A percentile compares a stretch with the other conserved stretches of the same genome.
Evolutionary conservation across 768 basidiomycete species (phyloP).

Genomic region (Boletus huronensis): DNA sequence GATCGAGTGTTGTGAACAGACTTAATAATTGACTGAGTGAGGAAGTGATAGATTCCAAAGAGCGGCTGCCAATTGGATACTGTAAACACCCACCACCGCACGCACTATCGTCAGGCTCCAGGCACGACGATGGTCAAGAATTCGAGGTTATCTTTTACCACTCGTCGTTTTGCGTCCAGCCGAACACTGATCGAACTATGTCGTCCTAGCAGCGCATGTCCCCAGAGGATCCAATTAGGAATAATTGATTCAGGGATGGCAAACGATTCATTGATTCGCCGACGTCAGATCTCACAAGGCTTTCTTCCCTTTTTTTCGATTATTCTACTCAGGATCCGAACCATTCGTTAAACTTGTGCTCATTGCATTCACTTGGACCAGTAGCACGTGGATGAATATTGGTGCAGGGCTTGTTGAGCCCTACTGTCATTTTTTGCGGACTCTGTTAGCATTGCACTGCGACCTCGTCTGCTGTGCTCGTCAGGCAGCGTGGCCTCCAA

Average conservation of each 20-base stretch:
- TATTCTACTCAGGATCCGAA: background rate
- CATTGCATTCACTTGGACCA: background rate
- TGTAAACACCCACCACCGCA: too few relatives aligned
- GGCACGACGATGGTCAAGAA: background rate
- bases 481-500: slow-evolving; percentile 20
- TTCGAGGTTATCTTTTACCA: background rate
- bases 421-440: background rate
- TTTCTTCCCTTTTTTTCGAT: background rate
- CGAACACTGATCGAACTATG: background rate
- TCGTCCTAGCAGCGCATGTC: background rate
- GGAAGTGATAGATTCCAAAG: too few relatives aligned
- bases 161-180: background rate
- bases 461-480: slow-evolving; percentile 1
- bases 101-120: background rate
- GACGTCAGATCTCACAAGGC: background rate
- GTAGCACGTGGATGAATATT: slow-evolving; percentile 1
- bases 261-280: background rate
- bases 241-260: slow-evolving; percentile 3
- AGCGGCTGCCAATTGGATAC: too few relatives aligned
- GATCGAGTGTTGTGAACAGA: too few relatives aligned
- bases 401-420: background rate
- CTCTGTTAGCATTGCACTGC: background rate
- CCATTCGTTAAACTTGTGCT: background rate
- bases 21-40: background rate
- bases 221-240: slow-evolving; percentile 13